Evolutionary conservation across 164 flowering plant species (phyloP), one percentile per base, ranked within the genome.

Genomic region (Aristolochia fimbriata): DNA sequence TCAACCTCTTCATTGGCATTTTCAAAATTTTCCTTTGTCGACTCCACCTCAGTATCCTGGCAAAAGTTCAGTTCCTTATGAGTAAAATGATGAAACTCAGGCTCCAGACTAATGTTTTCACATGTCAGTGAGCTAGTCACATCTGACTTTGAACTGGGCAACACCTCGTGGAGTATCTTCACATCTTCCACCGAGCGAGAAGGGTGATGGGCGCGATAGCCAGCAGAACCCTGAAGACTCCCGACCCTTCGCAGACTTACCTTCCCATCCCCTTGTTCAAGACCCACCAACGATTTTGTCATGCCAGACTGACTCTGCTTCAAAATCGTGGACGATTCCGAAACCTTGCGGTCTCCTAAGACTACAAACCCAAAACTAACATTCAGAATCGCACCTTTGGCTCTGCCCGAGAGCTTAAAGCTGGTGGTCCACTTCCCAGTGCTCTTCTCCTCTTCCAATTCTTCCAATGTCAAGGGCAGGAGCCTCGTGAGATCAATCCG

Each of bases 401-500:
- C 96, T 67, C 70, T 77, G 15, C 97, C 97, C 0, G 88, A 77
- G 20, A 94, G 76, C 77, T 77, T 85, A 65, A 74, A 94, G 66
- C 91, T 87, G 4, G 99, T 94, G 12, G 91, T 78, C 99, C 99
- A 94, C 70, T 79, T 78, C 13, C 96, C 96, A 0, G 85, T 68
- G 73, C 80, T 81, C 75, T 87, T 85, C 61, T 91, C 99, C 50
- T 83, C 96, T 69, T 87, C 96, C 70, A 94, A 72, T 55, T 94
- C 99, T 78, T 94, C 99, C 74, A 91, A 66, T 0, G 91, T 87
- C 48, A 90, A 73, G 15, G 97, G 99, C 67, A 94, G 89, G 77
- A 94, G 64, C 77, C 95, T 80, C 4, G 97, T 86, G 59, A 94
- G 86, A 70, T 94, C 99, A 59, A 90, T 69, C 64, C 91, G 75